Evolutionary conservation across 768 basidiomycete genomes (phyloP).

Genomic region (Leccinum barrowsii): DNA sequence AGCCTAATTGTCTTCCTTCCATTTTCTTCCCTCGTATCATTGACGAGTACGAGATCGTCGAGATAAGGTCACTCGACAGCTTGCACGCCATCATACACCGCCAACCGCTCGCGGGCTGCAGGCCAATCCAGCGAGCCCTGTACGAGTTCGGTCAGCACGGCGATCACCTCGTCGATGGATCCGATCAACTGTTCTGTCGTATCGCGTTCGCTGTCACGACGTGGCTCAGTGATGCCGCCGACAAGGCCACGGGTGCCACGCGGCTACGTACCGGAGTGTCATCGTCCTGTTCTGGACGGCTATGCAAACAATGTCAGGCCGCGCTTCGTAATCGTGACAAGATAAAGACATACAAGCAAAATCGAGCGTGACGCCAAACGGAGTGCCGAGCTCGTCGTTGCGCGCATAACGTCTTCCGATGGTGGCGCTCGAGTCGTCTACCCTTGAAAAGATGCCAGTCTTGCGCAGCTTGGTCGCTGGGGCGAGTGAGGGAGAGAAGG

Average conservation of each 20-base stretch:
- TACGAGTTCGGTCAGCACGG: conserved; percentile 74
- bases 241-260: neutral
- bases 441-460: conserved; percentile 87
- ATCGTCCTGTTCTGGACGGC: conserved; percentile 90
- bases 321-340: neutral
- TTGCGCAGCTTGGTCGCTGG: conserved; percentile 83
- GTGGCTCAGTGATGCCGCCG: neutral
- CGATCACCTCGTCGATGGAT: conserved; percentile 82
- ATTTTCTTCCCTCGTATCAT: neutral
- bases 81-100: conserved; percentile 86
- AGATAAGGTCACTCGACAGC: conserved; percentile 50
- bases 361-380: conserved; percentile 93
- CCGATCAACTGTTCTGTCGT: conserved; percentile 93
- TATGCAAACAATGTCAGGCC: conserved; percentile 28
- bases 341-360: conserved; percentile 63
- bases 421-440: conserved; percentile 92
- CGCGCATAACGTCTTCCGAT: conserved; percentile 97
- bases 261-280: conserved; percentile 74
- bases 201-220: conserved; percentile 74
- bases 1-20: conserved; percentile 2
- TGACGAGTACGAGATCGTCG: neutral
- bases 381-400: conserved; percentile 98
- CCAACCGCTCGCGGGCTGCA: conserved; percentile 65
- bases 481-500: neutral
- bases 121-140: conserved; percentile 74